Evolutionary conservation across 75 land plant species (phyloP).

Genomic region (Pinus taeda): DNA sequence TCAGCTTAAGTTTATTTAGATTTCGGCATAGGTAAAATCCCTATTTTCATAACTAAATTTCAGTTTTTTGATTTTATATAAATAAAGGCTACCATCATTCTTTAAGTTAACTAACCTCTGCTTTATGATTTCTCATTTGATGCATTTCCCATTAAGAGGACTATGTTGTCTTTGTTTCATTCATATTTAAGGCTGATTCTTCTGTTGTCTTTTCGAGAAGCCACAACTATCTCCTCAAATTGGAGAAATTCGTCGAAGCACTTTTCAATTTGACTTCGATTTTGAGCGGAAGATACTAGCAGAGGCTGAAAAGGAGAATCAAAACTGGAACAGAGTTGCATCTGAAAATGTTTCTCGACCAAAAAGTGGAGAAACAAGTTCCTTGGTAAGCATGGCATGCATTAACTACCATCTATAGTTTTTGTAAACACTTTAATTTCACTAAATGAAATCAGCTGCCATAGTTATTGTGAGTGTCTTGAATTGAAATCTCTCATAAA

Average conservation of each 20-base stretch:
- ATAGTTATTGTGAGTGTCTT: background rate
- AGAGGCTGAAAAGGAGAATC: conserved; percentile 66
- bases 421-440: conserved; percentile 4
- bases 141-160: background rate
- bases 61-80: background rate
- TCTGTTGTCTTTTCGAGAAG: conserved; percentile 26
- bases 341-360: conserved; percentile 34
- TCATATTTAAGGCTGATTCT: background rate
- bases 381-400: conserved; percentile 10
- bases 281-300: conserved; percentile 69
- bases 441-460: background rate
- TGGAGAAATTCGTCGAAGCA: conserved; percentile 73
- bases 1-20: background rate
- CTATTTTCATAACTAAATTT: too few relatives aligned
- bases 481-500: too few relatives aligned
- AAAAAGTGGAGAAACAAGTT: conserved; percentile 18
- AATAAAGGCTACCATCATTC: background rate
- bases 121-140: conserved; percentile 5
- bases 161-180: background rate
- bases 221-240: conserved; percentile 59
- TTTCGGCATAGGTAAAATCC: background rate
- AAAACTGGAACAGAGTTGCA: conserved; percentile 48
- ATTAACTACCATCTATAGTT: background rate
- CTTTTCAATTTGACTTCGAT: conserved; percentile 81
- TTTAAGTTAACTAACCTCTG: background rate